Conservation (phyloP, 306 rosid genomes). For the Cotoneaster glaucophyllus region DNA sequence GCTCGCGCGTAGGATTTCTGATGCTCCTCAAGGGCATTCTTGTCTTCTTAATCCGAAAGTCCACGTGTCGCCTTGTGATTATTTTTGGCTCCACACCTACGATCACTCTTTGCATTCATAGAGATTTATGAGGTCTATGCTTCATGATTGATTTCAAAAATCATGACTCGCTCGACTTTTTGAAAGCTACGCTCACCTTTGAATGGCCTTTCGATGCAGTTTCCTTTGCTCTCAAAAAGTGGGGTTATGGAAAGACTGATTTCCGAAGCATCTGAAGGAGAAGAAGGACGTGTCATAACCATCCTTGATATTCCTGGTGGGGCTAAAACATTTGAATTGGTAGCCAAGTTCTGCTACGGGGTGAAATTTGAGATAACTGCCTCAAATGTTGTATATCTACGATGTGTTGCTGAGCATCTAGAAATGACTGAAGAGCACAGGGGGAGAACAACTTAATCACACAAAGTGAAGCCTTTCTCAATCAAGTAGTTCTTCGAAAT, state of each 20-base stretch:
- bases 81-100: too few relatives aligned
- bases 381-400: slow-evolving; percentile 75
- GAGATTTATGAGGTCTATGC: neutral
- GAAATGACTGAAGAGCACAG: slow-evolving; percentile 92
- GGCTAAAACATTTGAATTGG: slow-evolving; percentile 82
- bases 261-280: slow-evolving; percentile 69
- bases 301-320: slow-evolving; percentile 82
- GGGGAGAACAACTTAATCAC: slow-evolving; percentile 80
- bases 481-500: too few relatives aligned
- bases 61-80: too few relatives aligned
- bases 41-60: too few relatives aligned
- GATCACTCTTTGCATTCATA: too few relatives aligned
- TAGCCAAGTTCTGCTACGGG: slow-evolving; percentile 93
- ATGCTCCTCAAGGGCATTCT: too few relatives aligned
- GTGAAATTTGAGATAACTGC: slow-evolving; percentile 93
- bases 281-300: slow-evolving; percentile 52
- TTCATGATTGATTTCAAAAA: neutral
- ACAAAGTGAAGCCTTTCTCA: too few relatives aligned
- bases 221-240: slow-evolving; percentile 96
- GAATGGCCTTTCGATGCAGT: slow-evolving; percentile 48
- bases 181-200: slow-evolving; percentile 13
- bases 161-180: neutral
- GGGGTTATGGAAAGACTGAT: slow-evolving; percentile 79
- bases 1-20: too few relatives aligned
- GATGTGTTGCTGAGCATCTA: slow-evolving; percentile 85